These are phyloP conservation scores for Acanthamoeba sp. DNA, from an alignment of 208 protist species.

Conservation along the genomic window DNA sequence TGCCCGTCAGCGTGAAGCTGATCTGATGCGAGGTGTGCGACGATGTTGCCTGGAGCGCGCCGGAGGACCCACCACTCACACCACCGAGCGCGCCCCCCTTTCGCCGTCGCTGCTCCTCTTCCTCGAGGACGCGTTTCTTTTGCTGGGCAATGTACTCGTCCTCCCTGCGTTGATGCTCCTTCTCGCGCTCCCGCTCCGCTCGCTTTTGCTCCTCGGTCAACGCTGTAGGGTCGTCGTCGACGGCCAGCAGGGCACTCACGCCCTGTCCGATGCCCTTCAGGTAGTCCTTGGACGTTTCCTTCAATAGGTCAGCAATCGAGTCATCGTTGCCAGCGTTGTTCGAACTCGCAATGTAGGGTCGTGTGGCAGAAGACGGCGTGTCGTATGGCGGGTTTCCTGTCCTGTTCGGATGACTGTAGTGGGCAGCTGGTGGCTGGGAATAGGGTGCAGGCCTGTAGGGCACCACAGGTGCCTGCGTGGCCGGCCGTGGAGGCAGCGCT, in stretches of 20 bases:
- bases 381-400: too few relatives aligned
- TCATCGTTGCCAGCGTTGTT: background rate
- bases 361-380: background rate
- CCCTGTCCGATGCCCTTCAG: background rate
- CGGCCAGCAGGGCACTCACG: background rate
- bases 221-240: background rate
- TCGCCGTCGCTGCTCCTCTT: background rate
- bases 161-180: conserved; percentile 22
- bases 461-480: background rate
- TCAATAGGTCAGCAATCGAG: conserved; percentile 4
- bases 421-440: background rate
- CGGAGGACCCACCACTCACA: too few relatives aligned
- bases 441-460: background rate
- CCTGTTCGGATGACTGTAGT: too few relatives aligned
- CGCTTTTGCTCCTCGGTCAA: background rate
- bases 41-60: background rate
- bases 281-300: conserved; percentile 60
- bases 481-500: background rate
- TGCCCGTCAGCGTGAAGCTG: background rate
- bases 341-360: background rate
- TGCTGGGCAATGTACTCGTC: conserved; percentile 36
- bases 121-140: conserved; percentile 18
- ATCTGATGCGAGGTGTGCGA: background rate
- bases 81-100: background rate
- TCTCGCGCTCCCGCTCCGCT: conserved; percentile 1